phyloP scores from a whole-genome alignment of 2,329 filamentous ascomycete species.

The Talaromyces sp. region DNA sequence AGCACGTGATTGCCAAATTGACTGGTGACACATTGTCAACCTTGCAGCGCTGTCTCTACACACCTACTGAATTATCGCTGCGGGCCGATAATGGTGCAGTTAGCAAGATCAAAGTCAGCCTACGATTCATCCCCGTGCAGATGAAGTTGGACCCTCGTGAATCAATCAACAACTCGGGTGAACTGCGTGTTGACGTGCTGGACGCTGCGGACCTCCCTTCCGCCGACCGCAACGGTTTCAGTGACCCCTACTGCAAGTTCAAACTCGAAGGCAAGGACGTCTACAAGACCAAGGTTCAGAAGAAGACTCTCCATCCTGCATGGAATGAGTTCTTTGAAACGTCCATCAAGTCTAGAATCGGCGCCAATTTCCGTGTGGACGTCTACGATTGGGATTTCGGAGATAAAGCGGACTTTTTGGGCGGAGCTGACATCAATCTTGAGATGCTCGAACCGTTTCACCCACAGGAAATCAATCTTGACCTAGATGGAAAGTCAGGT shows the following conservation, averaged over 20 bases:
- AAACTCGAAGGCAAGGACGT: slow-evolving; percentile 83
- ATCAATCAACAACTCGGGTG: slow-evolving; percentile 99
- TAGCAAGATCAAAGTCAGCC: slow-evolving; percentile 81
- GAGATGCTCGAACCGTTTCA: slow-evolving; percentile 80
- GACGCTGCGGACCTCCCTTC: slow-evolving; percentile 85
- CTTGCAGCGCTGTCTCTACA: slow-evolving; percentile 86
- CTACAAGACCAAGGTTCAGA: slow-evolving; percentile 92
- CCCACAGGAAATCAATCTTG: slow-evolving; percentile 68
- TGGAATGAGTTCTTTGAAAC: slow-evolving; percentile 98
- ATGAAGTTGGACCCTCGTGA: slow-evolving; percentile 93
- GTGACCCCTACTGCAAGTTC: slow-evolving; percentile 95
- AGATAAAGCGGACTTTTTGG: slow-evolving; percentile 89
- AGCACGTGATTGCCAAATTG: slow-evolving; percentile 76
- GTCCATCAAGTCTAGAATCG: slow-evolving; percentile 76
- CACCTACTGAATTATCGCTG: slow-evolving; percentile 76
- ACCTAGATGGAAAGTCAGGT: slow-evolving; percentile 86
- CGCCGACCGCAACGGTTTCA: slow-evolving; percentile 93
- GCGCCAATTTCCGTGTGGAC: slow-evolving; percentile 74
- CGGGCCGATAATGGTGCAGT: slow-evolving; percentile 72
- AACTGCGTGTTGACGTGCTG: slow-evolving; percentile 85
- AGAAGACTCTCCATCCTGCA: slow-evolving; percentile 89
- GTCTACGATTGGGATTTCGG: slow-evolving; percentile 97
- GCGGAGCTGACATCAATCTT: slow-evolving; percentile 70
- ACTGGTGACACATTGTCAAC: slow-evolving; percentile 82
- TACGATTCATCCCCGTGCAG: slow-evolving; percentile 90